Percentiles rank a stretch among this genome's conserved stretches.
Evolutionary conservation across 2,329 filamentous ascomycete species (phyloP).

Genomic region (Endoconidiophora laricicola): DNA sequence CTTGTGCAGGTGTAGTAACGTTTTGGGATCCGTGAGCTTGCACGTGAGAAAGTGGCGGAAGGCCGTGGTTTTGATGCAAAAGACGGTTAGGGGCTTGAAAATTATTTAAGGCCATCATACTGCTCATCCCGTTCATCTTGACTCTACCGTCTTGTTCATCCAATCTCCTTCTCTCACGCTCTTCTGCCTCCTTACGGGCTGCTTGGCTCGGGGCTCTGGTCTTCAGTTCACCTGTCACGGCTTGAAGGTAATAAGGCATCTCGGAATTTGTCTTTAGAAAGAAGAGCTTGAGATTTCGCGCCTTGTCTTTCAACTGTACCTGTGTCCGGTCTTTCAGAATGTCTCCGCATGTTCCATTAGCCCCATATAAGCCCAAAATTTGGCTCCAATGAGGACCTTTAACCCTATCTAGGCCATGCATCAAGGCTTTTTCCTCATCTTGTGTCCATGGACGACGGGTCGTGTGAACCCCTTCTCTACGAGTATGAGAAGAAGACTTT

Average conservation of each 20-base stretch:
- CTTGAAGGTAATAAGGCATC: conserved; percentile 73
- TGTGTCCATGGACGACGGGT: conserved; percentile 70
- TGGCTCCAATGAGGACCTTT: conserved; percentile 90
- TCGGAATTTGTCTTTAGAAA: conserved; percentile 85
- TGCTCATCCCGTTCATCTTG: conserved; percentile 37
- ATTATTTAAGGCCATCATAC: conserved; percentile 14
- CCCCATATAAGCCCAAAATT: conserved; percentile 69
- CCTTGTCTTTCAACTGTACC: conserved; percentile 85
- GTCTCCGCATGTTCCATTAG: conserved; percentile 62
- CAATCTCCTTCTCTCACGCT: conserved; percentile 32
- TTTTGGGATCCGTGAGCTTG: conserved; percentile 17
- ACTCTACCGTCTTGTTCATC: conserved; percentile 44
- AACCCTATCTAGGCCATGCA: conserved; percentile 75
- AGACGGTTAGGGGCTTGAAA: conserved; percentile 13
- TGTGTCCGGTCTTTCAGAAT: conserved; percentile 79
- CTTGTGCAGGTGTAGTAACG: conserved; percentile 13
- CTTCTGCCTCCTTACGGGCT: conserved; percentile 51
- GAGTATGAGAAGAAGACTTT: conserved; percentile 36
- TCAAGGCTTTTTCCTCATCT: conserved; percentile 77
- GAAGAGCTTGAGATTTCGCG: conserved; percentile 75
- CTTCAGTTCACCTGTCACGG: conserved; percentile 78
- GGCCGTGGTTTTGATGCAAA: conserved; percentile 17
- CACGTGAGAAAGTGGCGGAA: conserved; percentile 20
- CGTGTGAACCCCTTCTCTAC: conserved; percentile 40
- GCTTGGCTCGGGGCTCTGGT: conserved; percentile 63